These are phyloP conservation scores for Allantophomopsis cytisporea DNA, from an alignment of 2,329 filamentous ascomycete species.

Conservation along the genomic window DNA sequence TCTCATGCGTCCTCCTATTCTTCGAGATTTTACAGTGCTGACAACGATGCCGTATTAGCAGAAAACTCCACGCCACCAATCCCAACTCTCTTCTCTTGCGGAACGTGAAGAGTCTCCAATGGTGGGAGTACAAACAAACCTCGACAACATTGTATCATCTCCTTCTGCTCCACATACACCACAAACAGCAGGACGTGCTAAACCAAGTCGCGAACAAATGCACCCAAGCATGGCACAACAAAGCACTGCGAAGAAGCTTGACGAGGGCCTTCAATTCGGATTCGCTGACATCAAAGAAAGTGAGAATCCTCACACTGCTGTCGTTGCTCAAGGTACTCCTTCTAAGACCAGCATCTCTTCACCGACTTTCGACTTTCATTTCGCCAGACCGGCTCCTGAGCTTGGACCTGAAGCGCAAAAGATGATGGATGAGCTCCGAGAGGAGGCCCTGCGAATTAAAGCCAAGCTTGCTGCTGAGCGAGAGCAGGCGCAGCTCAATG, in stretches of 20 bases:
- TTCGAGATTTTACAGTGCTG: background rate
- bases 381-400: slow-evolving; percentile 36
- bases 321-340: slow-evolving; percentile 43
- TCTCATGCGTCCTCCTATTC: background rate
- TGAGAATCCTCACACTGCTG: slow-evolving; percentile 24
- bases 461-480: slow-evolving; percentile 50
- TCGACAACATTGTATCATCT: slow-evolving; percentile 11
- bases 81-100: slow-evolving; percentile 12
- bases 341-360: slow-evolving; percentile 41
- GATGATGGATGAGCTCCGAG: slow-evolving; percentile 55
- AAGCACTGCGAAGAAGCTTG: slow-evolving; percentile 60
- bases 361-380: slow-evolving; percentile 53
- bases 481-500: slow-evolving; percentile 36
- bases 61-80: background rate
- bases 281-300: slow-evolving; percentile 53
- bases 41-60: background rate
- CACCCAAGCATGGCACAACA: slow-evolving; percentile 74
- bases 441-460: slow-evolving; percentile 59
- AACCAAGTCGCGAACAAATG: slow-evolving; percentile 72
- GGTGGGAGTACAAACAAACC: slow-evolving; percentile 6
- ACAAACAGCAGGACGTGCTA: slow-evolving; percentile 46
- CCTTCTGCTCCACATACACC: slow-evolving; percentile 35
- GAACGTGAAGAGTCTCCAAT: slow-evolving; percentile 16
- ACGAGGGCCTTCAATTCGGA: slow-evolving; percentile 69
- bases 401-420: slow-evolving; percentile 47